phyloP scores from a whole-genome alignment of 768 basidiomycete species.

The Holtermannia corniformis region DNA sequence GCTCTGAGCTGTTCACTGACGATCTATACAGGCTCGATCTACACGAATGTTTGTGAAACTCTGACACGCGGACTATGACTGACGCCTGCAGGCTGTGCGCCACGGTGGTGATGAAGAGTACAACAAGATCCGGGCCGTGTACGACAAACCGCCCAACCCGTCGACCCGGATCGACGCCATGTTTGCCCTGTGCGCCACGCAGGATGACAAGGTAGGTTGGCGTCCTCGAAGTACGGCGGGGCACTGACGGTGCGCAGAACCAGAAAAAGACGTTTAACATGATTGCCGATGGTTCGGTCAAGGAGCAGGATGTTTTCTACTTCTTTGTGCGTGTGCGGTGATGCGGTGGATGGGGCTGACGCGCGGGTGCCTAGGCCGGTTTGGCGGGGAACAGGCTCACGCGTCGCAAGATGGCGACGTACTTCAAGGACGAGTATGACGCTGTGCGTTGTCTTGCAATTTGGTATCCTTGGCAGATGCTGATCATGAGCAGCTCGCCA shows the following conservation, averaged over 20 bases:
- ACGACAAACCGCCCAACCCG: slow-evolving; percentile 64
- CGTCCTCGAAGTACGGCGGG: background rate
- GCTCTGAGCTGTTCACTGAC: background rate
- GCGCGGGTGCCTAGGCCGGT: slow-evolving; percentile 36
- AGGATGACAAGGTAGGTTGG: slow-evolving; percentile 47
- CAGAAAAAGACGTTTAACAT: slow-evolving; percentile 56
- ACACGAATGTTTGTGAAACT: slow-evolving; percentile 46
- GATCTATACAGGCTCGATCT: slow-evolving; percentile 1
- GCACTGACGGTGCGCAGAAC: background rate
- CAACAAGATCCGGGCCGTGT: slow-evolving; percentile 58
- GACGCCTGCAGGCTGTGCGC: slow-evolving; percentile 52
- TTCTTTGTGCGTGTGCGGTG: slow-evolving; percentile 42
- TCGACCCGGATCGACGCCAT: slow-evolving; percentile 55
- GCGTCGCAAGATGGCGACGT: slow-evolving; percentile 50
- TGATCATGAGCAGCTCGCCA: slow-evolving; percentile 40
- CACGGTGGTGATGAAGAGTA: slow-evolving; percentile 68
- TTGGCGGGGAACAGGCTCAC: slow-evolving; percentile 52
- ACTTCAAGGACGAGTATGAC: slow-evolving; percentile 63
- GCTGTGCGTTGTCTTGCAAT: slow-evolving; percentile 43
- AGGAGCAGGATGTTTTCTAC: slow-evolving; percentile 43
- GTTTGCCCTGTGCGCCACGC: slow-evolving; percentile 55
- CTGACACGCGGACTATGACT: background rate
- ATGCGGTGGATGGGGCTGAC: slow-evolving; percentile 40
- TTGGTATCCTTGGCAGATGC: background rate
- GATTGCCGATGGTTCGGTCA: slow-evolving; percentile 46